Percentiles rank a stretch among this genome's conserved stretches.
phyloP scores from a whole-genome alignment of 805 yeast species.

The Limtongia smithiae region DNA sequence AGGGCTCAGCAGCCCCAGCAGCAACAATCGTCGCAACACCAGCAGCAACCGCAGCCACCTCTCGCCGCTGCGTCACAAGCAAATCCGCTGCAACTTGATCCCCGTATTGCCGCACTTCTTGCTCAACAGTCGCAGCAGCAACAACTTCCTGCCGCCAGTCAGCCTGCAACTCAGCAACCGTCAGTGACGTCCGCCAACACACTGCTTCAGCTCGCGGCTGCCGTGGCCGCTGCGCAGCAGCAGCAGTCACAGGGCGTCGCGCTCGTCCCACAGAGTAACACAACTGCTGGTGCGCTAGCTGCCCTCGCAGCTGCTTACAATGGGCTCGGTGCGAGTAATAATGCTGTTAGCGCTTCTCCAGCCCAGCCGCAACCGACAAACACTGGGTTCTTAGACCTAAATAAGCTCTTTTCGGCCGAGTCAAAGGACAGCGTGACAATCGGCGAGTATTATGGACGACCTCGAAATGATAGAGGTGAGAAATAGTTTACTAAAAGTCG shows the following conservation, averaged over 20 bases:
- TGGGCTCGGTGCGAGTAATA: too few species aligned
- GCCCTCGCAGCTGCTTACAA: conserved; percentile 25
- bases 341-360: too few species aligned
- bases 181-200: not conserved
- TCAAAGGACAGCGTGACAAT: conserved; percentile 12
- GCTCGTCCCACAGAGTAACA: conserved; percentile 6
- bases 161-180: too few species aligned
- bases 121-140: too few species aligned
- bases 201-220: conserved; percentile 2
- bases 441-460: conserved; percentile 19
- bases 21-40: conserved; percentile 27
- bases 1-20: too few species aligned
- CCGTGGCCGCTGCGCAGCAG: conserved; percentile 8
- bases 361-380: conserved; percentile 16
- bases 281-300: conserved; percentile 27
- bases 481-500: too few species aligned
- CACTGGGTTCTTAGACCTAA: conserved; percentile 14
- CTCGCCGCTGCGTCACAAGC: not conserved
- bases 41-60: conserved; percentile 9
- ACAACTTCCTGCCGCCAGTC: too few species aligned
- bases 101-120: not conserved
- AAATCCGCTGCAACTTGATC: not conserved
- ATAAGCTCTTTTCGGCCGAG: conserved; percentile 4
- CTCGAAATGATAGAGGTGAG: too few species aligned
- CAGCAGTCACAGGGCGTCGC: conserved; percentile 5